A percentile compares a stretch with the other conserved stretches of the same genome.
Evolutionary conservation across 768 basidiomycete genomes (phyloP).

Genomic region (Sporobolomyces phaffii): DNA sequence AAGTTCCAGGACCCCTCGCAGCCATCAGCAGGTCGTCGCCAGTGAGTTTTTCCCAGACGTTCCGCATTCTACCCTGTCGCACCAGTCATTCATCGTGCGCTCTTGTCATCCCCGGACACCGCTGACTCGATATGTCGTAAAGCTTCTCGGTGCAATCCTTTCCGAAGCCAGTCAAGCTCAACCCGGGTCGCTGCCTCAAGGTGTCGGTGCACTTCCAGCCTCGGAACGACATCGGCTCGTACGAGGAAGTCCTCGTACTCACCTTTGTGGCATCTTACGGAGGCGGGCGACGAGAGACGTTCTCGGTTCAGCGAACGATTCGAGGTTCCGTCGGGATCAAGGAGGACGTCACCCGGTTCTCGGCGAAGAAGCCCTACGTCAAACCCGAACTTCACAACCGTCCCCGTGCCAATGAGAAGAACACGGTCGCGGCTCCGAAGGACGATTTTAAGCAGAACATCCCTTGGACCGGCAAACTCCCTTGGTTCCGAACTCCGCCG

Average conservation of each 20-base stretch:
- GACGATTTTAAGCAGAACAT: conserved; percentile 20
- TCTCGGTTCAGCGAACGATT: not conserved
- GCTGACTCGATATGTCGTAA: not conserved
- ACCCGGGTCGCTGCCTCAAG: not conserved
- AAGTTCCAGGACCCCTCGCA: not conserved
- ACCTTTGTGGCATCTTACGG: not conserved
- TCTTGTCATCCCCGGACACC: not conserved
- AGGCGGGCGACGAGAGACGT: not conserved
- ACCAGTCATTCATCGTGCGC: not conserved
- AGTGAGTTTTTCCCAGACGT: not conserved
- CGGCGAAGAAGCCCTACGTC: conserved; percentile 14
- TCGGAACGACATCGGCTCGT: conserved; percentile 13
- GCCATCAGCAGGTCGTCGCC: not conserved
- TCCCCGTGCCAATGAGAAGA: not conserved
- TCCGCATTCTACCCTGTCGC: not conserved
- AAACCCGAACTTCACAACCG: not conserved
- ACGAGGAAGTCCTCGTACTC: not conserved
- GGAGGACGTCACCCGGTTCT: not conserved
- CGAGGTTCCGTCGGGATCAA: not conserved
- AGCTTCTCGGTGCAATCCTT: conserved; percentile 4
- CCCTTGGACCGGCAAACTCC: conserved; percentile 6
- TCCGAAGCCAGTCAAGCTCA: not conserved
- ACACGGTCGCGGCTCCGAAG: not conserved
- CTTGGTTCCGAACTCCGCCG: not conserved
- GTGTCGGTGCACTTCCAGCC: conserved; percentile 12